Conservation (phyloP, 345 rosid species). For the Mallotus nudiflorus region DNA sequence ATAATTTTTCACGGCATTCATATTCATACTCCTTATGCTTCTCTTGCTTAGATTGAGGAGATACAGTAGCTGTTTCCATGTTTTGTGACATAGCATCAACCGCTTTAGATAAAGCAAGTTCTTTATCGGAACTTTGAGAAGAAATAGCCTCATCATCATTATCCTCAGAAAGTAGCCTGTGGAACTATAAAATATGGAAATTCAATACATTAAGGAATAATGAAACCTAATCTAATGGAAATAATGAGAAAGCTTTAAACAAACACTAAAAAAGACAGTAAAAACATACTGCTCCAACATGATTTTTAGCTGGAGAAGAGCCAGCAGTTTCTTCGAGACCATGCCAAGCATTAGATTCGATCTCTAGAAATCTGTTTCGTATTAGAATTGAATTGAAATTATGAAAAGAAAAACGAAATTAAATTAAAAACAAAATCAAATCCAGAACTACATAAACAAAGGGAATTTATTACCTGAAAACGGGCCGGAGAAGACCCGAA, state of each 20-base stretch:
- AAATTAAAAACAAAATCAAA: neutral
- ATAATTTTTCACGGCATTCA: constrained; percentile 70
- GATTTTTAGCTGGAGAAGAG: constrained; percentile 69
- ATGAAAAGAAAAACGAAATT: neutral
- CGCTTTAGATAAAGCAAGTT: constrained; percentile 72
- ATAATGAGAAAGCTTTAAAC: neutral
- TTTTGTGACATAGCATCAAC: constrained; percentile 57
- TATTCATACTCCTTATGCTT: constrained; percentile 70
- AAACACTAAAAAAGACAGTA: constrained; percentile 3
- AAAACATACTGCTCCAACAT: constrained; percentile 78
- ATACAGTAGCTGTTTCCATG: constrained; percentile 50
- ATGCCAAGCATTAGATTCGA: constrained; percentile 71
- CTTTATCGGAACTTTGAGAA: constrained; percentile 49
- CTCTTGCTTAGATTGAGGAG: constrained; percentile 61
- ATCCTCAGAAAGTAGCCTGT: constrained; percentile 56
- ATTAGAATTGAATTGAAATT: constrained; percentile 9
- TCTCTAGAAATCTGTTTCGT: constrained; percentile 59
- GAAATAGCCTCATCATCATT: constrained; percentile 49
- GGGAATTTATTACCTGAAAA: constrained; percentile 56
- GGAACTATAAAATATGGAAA: constrained; percentile 6
- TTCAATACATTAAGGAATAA: neutral
- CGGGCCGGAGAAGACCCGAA: constrained; percentile 76
- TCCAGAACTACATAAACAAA: neutral
- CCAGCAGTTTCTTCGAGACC: constrained; percentile 91
- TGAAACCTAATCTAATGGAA: neutral